Evolutionary conservation across 352 stramenopile species (phyloP).

Genomic region (Globisporangium rhizosaccharum): DNA sequence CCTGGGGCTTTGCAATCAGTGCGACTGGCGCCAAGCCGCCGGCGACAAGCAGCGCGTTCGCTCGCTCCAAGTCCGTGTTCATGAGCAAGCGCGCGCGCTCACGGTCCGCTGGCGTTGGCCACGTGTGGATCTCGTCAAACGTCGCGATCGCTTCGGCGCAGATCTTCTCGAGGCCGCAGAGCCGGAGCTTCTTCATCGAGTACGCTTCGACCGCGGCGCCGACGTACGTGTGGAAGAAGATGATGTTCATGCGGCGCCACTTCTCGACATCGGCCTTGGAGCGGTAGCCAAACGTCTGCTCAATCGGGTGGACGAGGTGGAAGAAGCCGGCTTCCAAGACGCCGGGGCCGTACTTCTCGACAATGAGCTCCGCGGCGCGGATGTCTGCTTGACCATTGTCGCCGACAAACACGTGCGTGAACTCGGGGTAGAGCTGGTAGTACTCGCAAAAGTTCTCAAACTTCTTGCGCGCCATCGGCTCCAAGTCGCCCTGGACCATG

Average conservation of each 20-base stretch:
- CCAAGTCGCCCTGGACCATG: slow-evolving; percentile 94
- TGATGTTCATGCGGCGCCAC: slow-evolving; percentile 85
- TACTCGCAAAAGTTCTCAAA: slow-evolving; percentile 93
- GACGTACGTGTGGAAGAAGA: slow-evolving; percentile 91
- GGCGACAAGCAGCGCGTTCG: slow-evolving; percentile 53
- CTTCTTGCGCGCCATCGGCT: slow-evolving; percentile 97
- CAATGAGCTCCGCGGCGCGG: slow-evolving; percentile 87
- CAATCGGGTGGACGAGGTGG: slow-evolving; percentile 83
- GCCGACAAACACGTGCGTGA: slow-evolving; percentile 97
- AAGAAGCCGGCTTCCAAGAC: slow-evolving; percentile 86
- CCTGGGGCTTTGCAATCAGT: slow-evolving; percentile 58
- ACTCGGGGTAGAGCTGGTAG: slow-evolving; percentile 97
- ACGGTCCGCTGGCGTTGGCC: slow-evolving; percentile 46
- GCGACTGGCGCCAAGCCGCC: slow-evolving; percentile 24
- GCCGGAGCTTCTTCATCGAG: slow-evolving; percentile 63
- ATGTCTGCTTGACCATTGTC: slow-evolving; percentile 96
- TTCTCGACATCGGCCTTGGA: slow-evolving; percentile 65
- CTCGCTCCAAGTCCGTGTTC: slow-evolving; percentile 54
- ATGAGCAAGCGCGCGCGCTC: slow-evolving; percentile 56
- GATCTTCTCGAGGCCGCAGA: slow-evolving; percentile 66
- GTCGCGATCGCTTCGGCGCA: slow-evolving; percentile 38
- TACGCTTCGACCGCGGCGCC: slow-evolving; percentile 77
- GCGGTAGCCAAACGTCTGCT: slow-evolving; percentile 81
- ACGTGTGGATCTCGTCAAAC: slow-evolving; percentile 57
- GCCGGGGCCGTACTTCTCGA: slow-evolving; percentile 59